Base-by-base conservation (phyloP, 139 green algal species). In the Limnomonas spitsbergensis region DNA sequence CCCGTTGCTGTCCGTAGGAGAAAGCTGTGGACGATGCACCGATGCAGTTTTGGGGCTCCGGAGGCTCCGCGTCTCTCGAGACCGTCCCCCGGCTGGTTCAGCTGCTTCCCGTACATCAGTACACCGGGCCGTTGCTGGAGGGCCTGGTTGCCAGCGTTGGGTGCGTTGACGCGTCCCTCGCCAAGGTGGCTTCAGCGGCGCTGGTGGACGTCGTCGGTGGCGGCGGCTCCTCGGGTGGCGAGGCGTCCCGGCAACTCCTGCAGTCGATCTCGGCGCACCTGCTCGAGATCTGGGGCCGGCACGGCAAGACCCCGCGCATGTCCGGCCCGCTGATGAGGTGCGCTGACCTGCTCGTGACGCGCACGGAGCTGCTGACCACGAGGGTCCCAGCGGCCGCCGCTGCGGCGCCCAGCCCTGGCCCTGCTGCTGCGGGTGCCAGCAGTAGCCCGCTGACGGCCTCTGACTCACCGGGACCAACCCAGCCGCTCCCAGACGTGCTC, bases 91-190 rank as follows among this genome's bases (percentile, higher is more conserved):
- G 31, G 47, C 61, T 86, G 61, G 61, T 54, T 6, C 68, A 26
- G 9, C 73, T 83, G 67, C 76, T 85, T 53, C 31, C 36, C 7
- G 40, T 82, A 47, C 72, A 47, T 1, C 35, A 76, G 34, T 85
- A 84, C 75, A 61, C 69, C 1, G 24, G 0, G 2, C 29, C 73
- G 3, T 40, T 91, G 52, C 36, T 98, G 38, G 86, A 93, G 53
- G 94, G 94, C 2, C 73, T 98, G 39, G 86, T 91, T 0, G 85
- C 92, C n/a, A 92, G 87, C 40, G 89, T 94, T 3, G 94, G 94
- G 6, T 90, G 92, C 6, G 79, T 98, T 29, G 91, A 95, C 66
- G 85, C 86, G 0, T 83, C 86, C 4, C 83, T 98, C 2, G 52
- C 82, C 1, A 85, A 88, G 77, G 32, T 36, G 27, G 80, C 87